Base-by-base conservation (phyloP, 139 green algal genomes). In the Limnomonas spitsbergensis region DNA sequence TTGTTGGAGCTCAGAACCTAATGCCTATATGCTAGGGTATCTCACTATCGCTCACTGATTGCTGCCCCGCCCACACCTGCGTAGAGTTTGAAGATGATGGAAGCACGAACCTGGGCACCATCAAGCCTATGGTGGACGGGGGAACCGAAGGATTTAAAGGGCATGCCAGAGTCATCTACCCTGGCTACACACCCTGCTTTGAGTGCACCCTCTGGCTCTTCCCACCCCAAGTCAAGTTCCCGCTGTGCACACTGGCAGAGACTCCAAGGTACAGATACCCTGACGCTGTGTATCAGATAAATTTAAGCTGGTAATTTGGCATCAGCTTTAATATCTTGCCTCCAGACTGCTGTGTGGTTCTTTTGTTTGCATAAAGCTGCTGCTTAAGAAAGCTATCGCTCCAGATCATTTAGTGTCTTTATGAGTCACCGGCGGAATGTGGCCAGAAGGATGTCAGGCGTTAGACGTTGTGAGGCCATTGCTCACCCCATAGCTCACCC, bases 171-270 rank as follows among this genome's bases (percentile, higher is more conserved):
- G 95, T 99, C 72, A 97, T 99, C 66, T 78, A 98, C 6, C 96
- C 96, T 0, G 95, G 96, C 4, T 53, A 95, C 61, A 98, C 96
- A 9, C 96, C 96, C 39, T 99, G 96, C 89, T 99, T 99, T 77
- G 93, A 99, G 77, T 99, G 96, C 92, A 99, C 96, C 29, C 89
- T 99, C 6, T 99, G 96, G 96, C 94, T 99, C 1, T 99, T 99
- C 86, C 96, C 96, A 53, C 96, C 96, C 1, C 96, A 98, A 81
- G 98, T 81, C 73, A 98, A 94, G 76, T 99, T 96, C 83, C 96
- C 96, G 26, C 89, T 99, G 9, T 99, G 96, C 89, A 99, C 96
- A 26, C 82, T 99, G 1, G 96, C 96, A 26, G 94, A 98, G 82
- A 97, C 93, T 26, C 94, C 94, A 2, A 85, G 93, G 88, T 94